phyloP scores from a whole-genome alignment of 2,329 filamentous ascomycete species.

The Aspergillus tubingensis region DNA sequence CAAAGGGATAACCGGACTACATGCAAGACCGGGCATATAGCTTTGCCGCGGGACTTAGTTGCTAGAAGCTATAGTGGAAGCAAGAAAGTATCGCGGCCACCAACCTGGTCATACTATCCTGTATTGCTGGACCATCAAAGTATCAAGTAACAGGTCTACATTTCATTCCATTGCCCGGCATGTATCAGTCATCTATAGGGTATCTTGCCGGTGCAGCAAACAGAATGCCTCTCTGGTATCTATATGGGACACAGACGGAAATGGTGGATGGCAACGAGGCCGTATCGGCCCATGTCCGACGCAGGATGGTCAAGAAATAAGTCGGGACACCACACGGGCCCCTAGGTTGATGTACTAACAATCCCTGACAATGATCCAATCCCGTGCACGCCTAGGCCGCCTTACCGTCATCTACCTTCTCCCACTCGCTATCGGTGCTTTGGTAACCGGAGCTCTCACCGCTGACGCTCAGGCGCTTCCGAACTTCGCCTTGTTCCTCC shows the following conservation, averaged over 20 bases:
- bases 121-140: too few relatives aligned
- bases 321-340: not conserved
- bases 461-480: constrained; percentile 48
- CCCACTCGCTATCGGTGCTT: constrained; percentile 96
- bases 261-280: not conserved
- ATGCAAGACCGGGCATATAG: not conserved
- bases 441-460: constrained; percentile 57
- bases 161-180: not conserved
- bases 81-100: too few relatives aligned
- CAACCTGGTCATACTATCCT: too few relatives aligned
- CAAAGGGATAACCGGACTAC: not conserved
- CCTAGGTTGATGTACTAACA: not conserved
- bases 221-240: constrained; percentile 7
- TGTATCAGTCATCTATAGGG: constrained; percentile 16
- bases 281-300: not conserved
- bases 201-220: constrained; percentile 13
- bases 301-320: not conserved
- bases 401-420: constrained; percentile 70
- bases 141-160: not conserved
- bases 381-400: constrained; percentile 6
- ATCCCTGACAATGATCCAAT: not conserved
- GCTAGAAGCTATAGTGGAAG: not conserved
- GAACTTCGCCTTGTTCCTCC: constrained; percentile 38
- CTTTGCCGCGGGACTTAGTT: not conserved
- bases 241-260: not conserved